phyloP scores from a whole-genome alignment of 2,329 filamentous ascomycete genomes.

The Exophiala sp. region DNA sequence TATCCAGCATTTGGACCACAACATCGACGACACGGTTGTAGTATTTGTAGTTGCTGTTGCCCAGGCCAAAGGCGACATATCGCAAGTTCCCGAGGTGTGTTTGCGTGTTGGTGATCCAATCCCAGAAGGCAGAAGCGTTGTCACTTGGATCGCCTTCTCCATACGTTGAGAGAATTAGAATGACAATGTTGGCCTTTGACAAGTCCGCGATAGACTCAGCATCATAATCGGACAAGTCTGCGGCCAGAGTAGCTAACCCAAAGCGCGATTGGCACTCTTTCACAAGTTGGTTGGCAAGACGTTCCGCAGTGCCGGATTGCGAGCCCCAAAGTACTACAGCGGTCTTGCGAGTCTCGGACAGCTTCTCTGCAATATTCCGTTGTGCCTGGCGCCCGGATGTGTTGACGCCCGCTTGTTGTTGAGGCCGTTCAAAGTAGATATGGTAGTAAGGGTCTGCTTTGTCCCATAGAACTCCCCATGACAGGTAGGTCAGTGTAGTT shows the following conservation, averaged over 20 bases:
- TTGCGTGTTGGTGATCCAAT: slow-evolving; percentile 76
- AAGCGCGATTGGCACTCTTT: neutral
- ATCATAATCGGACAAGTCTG: neutral
- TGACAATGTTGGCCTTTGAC: too few relatives aligned
- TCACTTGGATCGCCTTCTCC: slow-evolving; percentile 95
- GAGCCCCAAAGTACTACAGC: neutral
- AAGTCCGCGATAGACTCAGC: too few relatives aligned
- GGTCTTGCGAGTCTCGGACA: slow-evolving; percentile 21
- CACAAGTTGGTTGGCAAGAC: neutral
- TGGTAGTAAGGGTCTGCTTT: slow-evolving; percentile 49
- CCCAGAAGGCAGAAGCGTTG: slow-evolving; percentile 84
- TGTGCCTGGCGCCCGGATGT: slow-evolving; percentile 9
- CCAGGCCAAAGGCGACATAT: slow-evolving; percentile 86
- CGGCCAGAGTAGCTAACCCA: neutral
- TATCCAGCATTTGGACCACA: slow-evolving; percentile 70
- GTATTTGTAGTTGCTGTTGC: slow-evolving; percentile 96
- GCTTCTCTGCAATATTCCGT: slow-evolving; percentile 45
- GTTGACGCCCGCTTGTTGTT: slow-evolving; percentile 36
- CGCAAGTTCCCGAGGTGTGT: slow-evolving; percentile 63
- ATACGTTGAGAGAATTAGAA: slow-evolving; percentile 68
- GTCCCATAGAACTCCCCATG: slow-evolving; percentile 46
- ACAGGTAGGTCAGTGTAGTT: slow-evolving; percentile 39
- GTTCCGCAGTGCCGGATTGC: neutral
- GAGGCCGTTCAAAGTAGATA: slow-evolving; percentile 50
- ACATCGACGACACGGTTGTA: slow-evolving; percentile 94